These are phyloP conservation scores for Apophysomyces ossiformis DNA, from an alignment of 371 early-diverging fungal genomes.

Conservation along the genomic window DNA sequence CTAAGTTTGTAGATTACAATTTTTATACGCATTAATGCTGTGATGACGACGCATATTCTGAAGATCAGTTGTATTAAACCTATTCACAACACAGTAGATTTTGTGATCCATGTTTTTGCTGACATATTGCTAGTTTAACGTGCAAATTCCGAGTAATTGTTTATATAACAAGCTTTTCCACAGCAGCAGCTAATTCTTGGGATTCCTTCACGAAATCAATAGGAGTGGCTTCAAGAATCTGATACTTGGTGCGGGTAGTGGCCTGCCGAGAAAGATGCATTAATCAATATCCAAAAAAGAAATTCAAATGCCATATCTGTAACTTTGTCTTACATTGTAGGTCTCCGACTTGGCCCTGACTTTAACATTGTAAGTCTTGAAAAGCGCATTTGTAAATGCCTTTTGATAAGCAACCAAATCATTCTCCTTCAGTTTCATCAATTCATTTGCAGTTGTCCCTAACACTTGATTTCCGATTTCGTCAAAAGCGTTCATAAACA, in stretches of 20 bases:
- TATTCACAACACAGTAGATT: too few species aligned
- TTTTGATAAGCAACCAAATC: conserved; percentile 43
- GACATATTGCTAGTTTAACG: background rate
- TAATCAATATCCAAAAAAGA: background rate
- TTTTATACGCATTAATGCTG: too few species aligned
- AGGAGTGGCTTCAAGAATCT: conserved; percentile 50
- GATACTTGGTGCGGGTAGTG: conserved; percentile 56
- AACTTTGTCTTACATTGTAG: conserved; percentile 68
- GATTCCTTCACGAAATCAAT: conserved; percentile 69
- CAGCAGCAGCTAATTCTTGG: conserved; percentile 47
- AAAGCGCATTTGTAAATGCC: conserved; percentile 60
- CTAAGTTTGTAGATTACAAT: too few species aligned
- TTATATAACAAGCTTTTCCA: conserved; percentile 39
- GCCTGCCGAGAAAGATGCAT: conserved; percentile 51
- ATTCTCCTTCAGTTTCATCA: conserved; percentile 57
- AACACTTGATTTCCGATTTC: conserved; percentile 75
- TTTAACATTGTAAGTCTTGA: conserved; percentile 72
- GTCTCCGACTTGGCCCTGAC: conserved; percentile 82
- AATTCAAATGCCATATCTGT: conserved; percentile 6
- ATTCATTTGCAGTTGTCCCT: conserved; percentile 73
- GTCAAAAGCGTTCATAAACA: conserved; percentile 89
- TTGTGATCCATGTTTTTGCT: background rate
- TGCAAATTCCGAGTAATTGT: background rate
- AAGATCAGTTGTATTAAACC: too few species aligned
- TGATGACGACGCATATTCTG: too few species aligned